These are phyloP conservation scores for Pseudocohnilembus persalinus DNA, from an alignment of 169 alveolate species.

Conservation along the genomic window DNA sequence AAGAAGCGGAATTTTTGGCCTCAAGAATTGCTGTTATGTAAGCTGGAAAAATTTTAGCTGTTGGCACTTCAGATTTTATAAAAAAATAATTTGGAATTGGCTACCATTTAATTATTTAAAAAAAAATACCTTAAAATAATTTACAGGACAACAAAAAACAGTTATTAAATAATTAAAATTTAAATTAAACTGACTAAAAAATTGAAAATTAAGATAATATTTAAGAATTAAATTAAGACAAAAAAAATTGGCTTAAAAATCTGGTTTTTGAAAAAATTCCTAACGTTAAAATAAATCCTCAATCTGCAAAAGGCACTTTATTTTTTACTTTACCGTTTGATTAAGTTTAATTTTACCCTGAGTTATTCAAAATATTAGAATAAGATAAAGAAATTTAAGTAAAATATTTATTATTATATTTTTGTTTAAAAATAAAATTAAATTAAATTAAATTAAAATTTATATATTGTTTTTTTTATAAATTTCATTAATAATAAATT, in stretches of 20 bases:
- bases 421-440: no score
- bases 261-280: slow-evolving; percentile 1
- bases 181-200: not conserved
- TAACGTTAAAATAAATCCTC: slow-evolving; percentile 10
- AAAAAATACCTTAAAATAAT: no score
- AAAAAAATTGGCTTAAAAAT: not conserved
- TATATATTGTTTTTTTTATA: no score
- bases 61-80: slow-evolving; percentile 46
- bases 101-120: slow-evolving; percentile 30
- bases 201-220: not conserved
- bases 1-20: slow-evolving; percentile 85
- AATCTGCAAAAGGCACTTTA: slow-evolving; percentile 11
- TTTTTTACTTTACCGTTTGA: slow-evolving; percentile 8
- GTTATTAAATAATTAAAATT: not conserved
- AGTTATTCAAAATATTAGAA: slow-evolving; percentile 6
- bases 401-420: no score
- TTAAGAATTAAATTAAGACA: not conserved
- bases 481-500: no score
- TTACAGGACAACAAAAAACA: no score
- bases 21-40: slow-evolving; percentile 65
- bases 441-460: not conserved
- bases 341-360: not conserved
- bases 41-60: slow-evolving; percentile 49
- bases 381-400: not conserved
- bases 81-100: slow-evolving; percentile 58